Evolutionary conservation across 148 eudicot species (phyloP).

Genomic region (Rhododendron henanense): DNA sequence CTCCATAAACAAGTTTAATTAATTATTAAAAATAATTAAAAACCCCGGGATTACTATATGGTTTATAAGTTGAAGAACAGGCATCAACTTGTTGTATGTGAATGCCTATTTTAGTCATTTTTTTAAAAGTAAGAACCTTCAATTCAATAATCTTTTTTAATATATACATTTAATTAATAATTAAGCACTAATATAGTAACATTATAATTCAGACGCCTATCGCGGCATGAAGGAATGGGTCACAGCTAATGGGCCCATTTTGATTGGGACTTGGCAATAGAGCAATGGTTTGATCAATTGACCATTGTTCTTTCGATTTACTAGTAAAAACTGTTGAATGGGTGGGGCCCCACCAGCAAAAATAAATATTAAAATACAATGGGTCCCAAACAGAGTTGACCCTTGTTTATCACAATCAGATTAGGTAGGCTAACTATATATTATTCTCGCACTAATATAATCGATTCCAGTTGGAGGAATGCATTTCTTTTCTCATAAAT

Average conservation of each 20-base stretch:
- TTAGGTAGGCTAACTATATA: slow-evolving; percentile 15
- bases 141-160: not conserved
- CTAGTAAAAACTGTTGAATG: not conserved
- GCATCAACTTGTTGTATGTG: not conserved
- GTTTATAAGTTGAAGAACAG: not conserved
- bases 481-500: not conserved
- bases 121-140: not conserved
- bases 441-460: not conserved
- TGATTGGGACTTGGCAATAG: slow-evolving; percentile 2
- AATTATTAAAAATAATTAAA: not conserved
- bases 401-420: slow-evolving; percentile 16
- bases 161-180: not conserved
- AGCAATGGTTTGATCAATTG: slow-evolving; percentile 19
- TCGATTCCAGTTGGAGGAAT: slow-evolving; percentile 9
- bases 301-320: slow-evolving; percentile 5
- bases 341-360: not conserved
- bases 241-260: slow-evolving; percentile 17
- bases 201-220: slow-evolving; percentile 10
- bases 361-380: not conserved
- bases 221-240: slow-evolving; percentile 16
- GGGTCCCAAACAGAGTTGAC: slow-evolving; percentile 28
- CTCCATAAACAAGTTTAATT: not conserved
- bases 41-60: not conserved
- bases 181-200: not conserved
- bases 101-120: not conserved